Evolutionary conservation across 2,329 filamentous ascomycete genomes (phyloP).

Genomic region (Clarireedia homoeocarpa): DNA sequence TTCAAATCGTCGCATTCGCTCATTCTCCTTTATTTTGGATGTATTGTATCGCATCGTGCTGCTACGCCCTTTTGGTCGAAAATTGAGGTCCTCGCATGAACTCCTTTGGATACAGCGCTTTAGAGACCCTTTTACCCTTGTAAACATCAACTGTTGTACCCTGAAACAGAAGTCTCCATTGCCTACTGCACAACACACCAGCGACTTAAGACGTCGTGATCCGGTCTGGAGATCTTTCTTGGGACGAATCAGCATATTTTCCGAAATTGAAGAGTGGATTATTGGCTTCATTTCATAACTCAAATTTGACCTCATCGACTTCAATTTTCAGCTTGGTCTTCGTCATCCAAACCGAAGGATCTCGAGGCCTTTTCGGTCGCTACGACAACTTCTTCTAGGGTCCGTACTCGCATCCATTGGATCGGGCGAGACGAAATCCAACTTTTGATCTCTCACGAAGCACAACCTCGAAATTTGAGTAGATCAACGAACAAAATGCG

Average conservation of each 20-base stretch:
- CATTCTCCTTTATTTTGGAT: too few relatives aligned
- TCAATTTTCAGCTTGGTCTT: neutral
- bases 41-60: too few relatives aligned
- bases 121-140: neutral
- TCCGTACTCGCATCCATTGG: too few relatives aligned
- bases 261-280: neutral
- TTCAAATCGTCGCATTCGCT: too few relatives aligned
- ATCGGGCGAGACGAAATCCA: neutral
- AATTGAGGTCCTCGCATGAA: neutral
- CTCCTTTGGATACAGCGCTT: neutral
- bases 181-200: constrained; percentile 2
- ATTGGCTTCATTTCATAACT: neutral
- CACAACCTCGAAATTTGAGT: constrained; percentile 12
- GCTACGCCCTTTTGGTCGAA: too few relatives aligned
- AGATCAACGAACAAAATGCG: constrained; percentile 16
- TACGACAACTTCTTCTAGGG: too few relatives aligned
- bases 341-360: neutral
- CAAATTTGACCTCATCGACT: neutral
- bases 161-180: neutral
- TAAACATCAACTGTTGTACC: neutral
- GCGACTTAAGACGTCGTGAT: constrained; percentile 1
- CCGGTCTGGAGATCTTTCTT: neutral
- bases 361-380: too few relatives aligned
- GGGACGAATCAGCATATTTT: neutral
- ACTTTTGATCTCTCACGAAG: neutral